Conservation (phyloP, 805 yeast genomes). For the Candida silvatica region DNA sequence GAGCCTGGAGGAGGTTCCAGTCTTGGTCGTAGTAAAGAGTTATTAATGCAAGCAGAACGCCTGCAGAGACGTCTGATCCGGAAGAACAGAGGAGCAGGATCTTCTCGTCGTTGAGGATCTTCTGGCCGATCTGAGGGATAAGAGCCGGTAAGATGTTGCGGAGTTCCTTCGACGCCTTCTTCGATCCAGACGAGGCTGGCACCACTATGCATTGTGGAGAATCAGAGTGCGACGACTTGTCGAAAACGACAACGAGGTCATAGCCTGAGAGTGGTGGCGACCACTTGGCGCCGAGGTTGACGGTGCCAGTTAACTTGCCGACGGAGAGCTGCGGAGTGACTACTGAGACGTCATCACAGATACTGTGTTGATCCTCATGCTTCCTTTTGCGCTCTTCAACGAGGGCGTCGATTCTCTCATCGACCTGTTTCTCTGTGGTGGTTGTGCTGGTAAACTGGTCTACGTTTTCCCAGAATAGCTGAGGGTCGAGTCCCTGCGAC, state of each 20-base stretch:
- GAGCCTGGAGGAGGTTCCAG: slow-evolving; percentile 26
- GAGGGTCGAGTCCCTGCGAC: slow-evolving; percentile 51
- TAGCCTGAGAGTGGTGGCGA: no score
- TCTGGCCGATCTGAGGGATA: slow-evolving; percentile 18
- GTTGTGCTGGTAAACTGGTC: no score
- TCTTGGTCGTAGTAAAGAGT: slow-evolving; percentile 33
- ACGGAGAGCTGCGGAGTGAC: no score
- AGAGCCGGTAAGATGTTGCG: slow-evolving; percentile 39
- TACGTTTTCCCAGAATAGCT: slow-evolving; percentile 63
- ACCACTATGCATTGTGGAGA: not conserved
- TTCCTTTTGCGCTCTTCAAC: no score
- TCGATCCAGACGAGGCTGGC: slow-evolving; percentile 25
- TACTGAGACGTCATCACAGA: no score
- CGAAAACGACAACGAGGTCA: not conserved
- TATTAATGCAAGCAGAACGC: slow-evolving; percentile 46
- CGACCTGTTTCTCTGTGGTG: no score
- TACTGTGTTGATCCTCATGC: no score
- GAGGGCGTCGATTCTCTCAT: no score
- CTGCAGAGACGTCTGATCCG: slow-evolving; percentile 61
- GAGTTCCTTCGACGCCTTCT: slow-evolving; percentile 60
- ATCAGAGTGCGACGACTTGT: not conserved
- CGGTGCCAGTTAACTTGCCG: no score
- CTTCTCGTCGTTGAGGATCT: slow-evolving; percentile 9
- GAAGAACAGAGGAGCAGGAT: slow-evolving; percentile 49
- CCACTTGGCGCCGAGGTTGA: no score